Conservation (phyloP, 306 rosid genomes). For the Begonia fuchsioides region DNA sequence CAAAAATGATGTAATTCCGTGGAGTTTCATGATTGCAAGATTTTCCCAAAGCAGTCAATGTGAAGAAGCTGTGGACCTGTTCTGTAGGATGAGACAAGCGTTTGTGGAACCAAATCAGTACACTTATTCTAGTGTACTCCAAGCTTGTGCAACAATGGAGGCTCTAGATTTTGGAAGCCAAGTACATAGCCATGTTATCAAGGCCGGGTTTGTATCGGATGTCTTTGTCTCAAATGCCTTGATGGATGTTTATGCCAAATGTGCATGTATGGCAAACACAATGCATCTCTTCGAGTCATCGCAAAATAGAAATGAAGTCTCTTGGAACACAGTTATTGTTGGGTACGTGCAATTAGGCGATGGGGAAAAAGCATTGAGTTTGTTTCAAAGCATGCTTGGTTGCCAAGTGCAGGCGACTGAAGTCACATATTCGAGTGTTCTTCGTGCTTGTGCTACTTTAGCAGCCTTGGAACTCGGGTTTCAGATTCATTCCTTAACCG, state of each 20-base stretch:
- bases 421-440: constrained; percentile 38
- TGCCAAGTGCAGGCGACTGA: constrained; percentile 24
- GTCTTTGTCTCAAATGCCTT: constrained; percentile 36
- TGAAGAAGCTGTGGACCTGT: constrained; percentile 29
- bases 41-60: constrained; percentile 25
- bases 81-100: constrained; percentile 27
- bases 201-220: constrained; percentile 23
- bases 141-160: constrained; percentile 30
- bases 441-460: constrained; percentile 32
- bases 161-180: constrained; percentile 18
- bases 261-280: constrained; percentile 24
- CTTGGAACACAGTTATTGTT: constrained; percentile 42
- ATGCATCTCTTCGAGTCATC: constrained; percentile 22
- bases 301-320: constrained; percentile 21
- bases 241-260: constrained; percentile 37
- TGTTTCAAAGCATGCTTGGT: constrained; percentile 22
- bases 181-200: constrained; percentile 25
- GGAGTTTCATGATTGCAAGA: constrained; percentile 45
- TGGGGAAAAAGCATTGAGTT: constrained; percentile 25
- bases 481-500: constrained; percentile 34
- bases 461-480: constrained; percentile 26
- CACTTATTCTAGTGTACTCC: constrained; percentile 31
- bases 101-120: constrained; percentile 30
- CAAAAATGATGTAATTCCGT: constrained; percentile 28
- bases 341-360: constrained; percentile 31